Percentiles rank a stretch among this genome's conserved stretches.
phyloP scores from a whole-genome alignment of 768 basidiomycete species.

The Melanogaster broomeanus region DNA sequence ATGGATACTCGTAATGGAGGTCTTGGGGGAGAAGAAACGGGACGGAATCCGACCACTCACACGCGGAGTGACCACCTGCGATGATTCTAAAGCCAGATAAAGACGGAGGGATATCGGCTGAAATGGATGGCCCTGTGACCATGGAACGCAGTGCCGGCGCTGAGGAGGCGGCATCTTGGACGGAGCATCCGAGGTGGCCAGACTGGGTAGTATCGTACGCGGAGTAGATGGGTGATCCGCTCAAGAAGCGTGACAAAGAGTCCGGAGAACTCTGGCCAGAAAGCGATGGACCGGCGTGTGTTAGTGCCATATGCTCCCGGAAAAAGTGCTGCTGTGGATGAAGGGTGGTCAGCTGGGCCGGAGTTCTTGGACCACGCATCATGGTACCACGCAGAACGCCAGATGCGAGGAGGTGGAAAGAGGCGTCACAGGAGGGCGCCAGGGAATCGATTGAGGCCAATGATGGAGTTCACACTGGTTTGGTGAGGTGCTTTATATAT shows the following conservation, averaged over 20 bases:
- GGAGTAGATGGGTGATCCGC: conserved; percentile 29
- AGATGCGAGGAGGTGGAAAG: background rate
- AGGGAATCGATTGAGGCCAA: background rate
- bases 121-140: conserved; percentile 8
- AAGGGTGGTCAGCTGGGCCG: conserved; percentile 14
- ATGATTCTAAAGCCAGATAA: conserved; percentile 21
- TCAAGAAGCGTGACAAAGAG: conserved; percentile 30
- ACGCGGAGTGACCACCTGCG: conserved; percentile 17
- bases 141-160: conserved; percentile 13
- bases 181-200: conserved; percentile 5
- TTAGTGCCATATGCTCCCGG: conserved; percentile 14
- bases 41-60: conserved; percentile 25
- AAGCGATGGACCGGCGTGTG: conserved; percentile 9
- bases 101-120: conserved; percentile 22
- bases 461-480: conserved; percentile 4
- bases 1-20: conserved; percentile 18
- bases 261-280: conserved; percentile 20
- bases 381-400: no score
- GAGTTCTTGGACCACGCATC: conserved; percentile 12
- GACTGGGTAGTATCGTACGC: conserved; percentile 14
- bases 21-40: conserved; percentile 19
- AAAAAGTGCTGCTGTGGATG: conserved; percentile 12
- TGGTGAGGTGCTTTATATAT: conserved; percentile 20
- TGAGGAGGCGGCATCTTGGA: conserved; percentile 4
- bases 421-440: background rate